Conservation (phyloP, 1,284 basidiomycete genomes). For the Moesziomyces parantarcticus region DNA sequence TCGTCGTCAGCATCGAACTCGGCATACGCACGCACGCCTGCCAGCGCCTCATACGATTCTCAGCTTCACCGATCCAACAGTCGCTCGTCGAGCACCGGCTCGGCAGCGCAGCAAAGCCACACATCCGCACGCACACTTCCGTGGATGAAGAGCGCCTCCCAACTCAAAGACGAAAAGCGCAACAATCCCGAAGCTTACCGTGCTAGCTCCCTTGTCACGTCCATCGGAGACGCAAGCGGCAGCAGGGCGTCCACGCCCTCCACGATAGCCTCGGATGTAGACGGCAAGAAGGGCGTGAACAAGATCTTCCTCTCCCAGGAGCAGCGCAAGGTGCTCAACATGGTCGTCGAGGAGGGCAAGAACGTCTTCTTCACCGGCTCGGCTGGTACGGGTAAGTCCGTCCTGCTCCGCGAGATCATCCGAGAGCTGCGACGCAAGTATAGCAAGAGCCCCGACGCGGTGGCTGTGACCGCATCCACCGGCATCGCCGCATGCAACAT, state of each 20-base stretch:
- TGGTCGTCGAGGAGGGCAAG: conserved; percentile 68
- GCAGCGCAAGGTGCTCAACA: conserved; percentile 60
- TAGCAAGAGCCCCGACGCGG: conserved; percentile 71
- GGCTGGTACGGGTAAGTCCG: conserved; percentile 92
- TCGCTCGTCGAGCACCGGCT: not conserved
- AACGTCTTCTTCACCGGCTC: conserved; percentile 98
- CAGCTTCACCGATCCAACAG: conserved; percentile 16
- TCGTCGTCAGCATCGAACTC: conserved; percentile 1
- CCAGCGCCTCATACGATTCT: conserved; percentile 3
- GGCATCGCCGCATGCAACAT: conserved; percentile 94
- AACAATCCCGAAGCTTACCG: conserved; percentile 31
- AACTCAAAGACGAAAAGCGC: conserved; percentile 30
- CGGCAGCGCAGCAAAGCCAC: not conserved
- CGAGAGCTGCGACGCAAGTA: conserved; percentile 73
- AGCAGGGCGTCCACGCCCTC: conserved; percentile 13
- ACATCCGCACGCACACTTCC: conserved; percentile 7
- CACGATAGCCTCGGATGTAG: not conserved
- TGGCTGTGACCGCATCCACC: conserved; percentile 87
- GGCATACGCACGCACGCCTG: not conserved
- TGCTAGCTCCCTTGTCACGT: conserved; percentile 25
- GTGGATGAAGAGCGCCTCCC: conserved; percentile 43
- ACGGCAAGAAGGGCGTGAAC: conserved; percentile 36
- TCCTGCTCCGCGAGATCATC: conserved; percentile 90
- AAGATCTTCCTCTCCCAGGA: conserved; percentile 58
- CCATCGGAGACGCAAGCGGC: conserved; percentile 1